Conservation (phyloP, 805 yeast species). For the Tetrapisispora iriomotensis region DNA sequence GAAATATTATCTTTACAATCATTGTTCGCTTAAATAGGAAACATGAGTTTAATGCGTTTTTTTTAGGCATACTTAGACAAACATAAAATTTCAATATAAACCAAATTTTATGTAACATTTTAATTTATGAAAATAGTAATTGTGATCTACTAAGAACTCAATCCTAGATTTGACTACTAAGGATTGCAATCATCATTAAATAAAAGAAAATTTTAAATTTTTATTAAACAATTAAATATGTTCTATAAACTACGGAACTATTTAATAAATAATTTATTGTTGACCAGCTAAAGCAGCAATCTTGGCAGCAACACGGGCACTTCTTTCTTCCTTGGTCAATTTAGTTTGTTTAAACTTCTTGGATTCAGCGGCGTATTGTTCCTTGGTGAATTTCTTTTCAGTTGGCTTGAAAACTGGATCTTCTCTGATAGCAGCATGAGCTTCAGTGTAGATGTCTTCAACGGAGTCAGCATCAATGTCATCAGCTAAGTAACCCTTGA, state of each 20-base stretch:
- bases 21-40: conserved; percentile 2
- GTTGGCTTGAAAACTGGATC: conserved; percentile 89
- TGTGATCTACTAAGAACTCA: no score
- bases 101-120: no score
- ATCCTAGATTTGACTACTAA: no score
- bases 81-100: no score
- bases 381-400: conserved; percentile 90
- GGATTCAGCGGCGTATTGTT: conserved; percentile 93
- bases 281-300: conserved; percentile 73
- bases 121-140: no score
- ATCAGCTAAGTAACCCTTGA: conserved; percentile 93
- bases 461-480: conserved; percentile 94
- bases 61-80: no score
- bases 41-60: no score
- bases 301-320: conserved; percentile 82
- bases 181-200: neutral
- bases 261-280: conserved; percentile 17
- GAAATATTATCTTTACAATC: no score
- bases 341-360: conserved; percentile 83
- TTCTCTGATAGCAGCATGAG: conserved; percentile 92
- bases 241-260: neutral
- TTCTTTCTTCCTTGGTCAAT: conserved; percentile 87
- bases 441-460: conserved; percentile 91
- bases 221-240: conserved; percentile 2
- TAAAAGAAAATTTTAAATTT: conserved; percentile 1